A percentile compares a stretch with the other conserved stretches of the same genome.
Evolutionary conservation across 257 asterid species (phyloP).

Genomic region (Agastache rugosa): DNA sequence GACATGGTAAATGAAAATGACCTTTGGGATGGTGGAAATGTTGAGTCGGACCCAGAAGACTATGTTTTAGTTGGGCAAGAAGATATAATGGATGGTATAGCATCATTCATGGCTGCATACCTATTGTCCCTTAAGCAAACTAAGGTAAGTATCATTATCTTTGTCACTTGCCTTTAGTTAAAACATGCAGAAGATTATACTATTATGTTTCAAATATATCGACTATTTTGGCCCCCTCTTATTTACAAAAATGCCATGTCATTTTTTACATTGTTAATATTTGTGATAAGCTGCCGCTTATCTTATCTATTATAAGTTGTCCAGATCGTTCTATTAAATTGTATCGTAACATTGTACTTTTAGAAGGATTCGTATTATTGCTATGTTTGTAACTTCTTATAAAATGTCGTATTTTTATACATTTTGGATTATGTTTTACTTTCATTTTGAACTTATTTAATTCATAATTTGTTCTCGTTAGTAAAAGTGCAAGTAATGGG

Average conservation of each 20-base stretch:
- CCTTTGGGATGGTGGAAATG: conserved; percentile 83
- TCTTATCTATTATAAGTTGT: too few species aligned
- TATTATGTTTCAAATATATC: neutral
- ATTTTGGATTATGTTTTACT: neutral
- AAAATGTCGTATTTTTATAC: too few species aligned
- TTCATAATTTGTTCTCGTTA: neutral
- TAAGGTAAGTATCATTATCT: conserved; percentile 56
- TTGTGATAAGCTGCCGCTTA: too few species aligned
- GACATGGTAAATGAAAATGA: conserved; percentile 87
- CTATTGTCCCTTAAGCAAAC: conserved; percentile 87
- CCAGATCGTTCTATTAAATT: neutral
- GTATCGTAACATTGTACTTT: neutral
- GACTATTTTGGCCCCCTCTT: too few species aligned
- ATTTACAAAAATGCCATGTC: too few species aligned
- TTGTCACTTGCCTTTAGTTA: conserved; percentile 22
- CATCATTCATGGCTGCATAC: conserved; percentile 98
- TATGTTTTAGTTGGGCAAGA: conserved; percentile 93
- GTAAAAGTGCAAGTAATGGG: neutral
- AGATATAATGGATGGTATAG: conserved; percentile 96
- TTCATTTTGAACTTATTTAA: too few species aligned
- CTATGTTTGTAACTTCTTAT: neutral
- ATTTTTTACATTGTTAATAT: neutral
- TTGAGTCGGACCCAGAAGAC: conserved; percentile 72
- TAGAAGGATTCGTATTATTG: neutral
- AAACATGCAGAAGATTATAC: conserved; percentile 10